These are phyloP conservation scores for Ogataea haglerorum DNA, from an alignment of 805 yeast genomes.

Conservation along the genomic window DNA sequence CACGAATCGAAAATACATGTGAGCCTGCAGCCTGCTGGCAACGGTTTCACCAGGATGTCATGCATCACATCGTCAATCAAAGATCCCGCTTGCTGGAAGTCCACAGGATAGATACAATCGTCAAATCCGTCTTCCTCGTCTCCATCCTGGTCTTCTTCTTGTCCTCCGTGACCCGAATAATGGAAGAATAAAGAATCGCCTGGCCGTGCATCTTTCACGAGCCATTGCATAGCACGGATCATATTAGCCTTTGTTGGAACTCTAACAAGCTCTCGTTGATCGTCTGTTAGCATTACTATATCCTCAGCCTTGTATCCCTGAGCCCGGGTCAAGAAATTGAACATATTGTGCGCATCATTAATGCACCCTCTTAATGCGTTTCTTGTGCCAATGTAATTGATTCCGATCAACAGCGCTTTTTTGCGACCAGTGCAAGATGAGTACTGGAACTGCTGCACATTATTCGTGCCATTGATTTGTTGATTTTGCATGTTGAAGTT, in stretches of 20 bases:
- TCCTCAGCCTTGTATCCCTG: constrained; percentile 52
- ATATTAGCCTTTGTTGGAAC: constrained; percentile 70
- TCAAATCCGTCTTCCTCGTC: constrained; percentile 37
- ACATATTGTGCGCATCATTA: constrained; percentile 65
- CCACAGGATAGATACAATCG: constrained; percentile 38
- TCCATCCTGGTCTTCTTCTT: constrained; percentile 51
- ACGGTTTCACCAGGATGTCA: constrained; percentile 62
- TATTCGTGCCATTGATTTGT: constrained; percentile 33
- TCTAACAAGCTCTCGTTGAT: constrained; percentile 40
- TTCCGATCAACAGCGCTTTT: constrained; percentile 76
- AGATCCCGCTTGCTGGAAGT: constrained; percentile 60
- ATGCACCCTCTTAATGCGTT: constrained; percentile 73
- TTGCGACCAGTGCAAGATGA: constrained; percentile 68
- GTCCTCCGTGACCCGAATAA: constrained; percentile 87
- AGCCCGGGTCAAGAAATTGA: constrained; percentile 30
- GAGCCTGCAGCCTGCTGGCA: constrained; percentile 69
- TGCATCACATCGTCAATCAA: constrained; percentile 75
- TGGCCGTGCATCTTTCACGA: constrained; percentile 66
- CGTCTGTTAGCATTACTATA: constrained; percentile 61
- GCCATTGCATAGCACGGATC: constrained; percentile 77
- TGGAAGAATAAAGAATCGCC: constrained; percentile 80
- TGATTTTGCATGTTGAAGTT: constrained; percentile 18
- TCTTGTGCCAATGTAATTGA: constrained; percentile 66
- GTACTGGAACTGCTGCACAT: constrained; percentile 40
- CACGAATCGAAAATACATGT: constrained; percentile 84